Evolutionary conservation across 2,329 filamentous ascomycete species (phyloP).

Genomic region (Boeremia lycopersici): DNA sequence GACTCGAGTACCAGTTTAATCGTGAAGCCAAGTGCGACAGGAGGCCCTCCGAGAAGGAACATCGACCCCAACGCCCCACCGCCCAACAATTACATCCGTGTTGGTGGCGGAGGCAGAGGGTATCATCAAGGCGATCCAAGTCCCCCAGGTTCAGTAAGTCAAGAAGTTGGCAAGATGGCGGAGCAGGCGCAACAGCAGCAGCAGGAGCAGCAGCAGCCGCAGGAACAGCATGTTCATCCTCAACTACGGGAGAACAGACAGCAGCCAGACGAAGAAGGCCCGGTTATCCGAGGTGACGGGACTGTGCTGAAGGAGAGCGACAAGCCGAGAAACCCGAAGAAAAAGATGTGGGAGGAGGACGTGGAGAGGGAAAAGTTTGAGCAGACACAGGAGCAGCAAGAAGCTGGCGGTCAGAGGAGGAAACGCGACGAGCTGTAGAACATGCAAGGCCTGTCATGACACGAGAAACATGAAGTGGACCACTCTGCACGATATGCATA

Average conservation of each 20-base stretch:
- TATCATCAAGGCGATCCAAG: conserved; percentile 49
- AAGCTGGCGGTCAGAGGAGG: conserved; percentile 1
- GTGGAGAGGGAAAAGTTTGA: conserved; percentile 42
- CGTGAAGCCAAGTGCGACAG: conserved; percentile 53
- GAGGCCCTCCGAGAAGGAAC: conserved; percentile 40
- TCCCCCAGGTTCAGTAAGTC: conserved; percentile 43
- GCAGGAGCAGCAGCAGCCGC: conserved; percentile 27
- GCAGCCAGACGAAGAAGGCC: conserved; percentile 37
- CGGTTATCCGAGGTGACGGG: conserved; percentile 53
- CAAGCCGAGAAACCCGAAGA: conserved; percentile 61
- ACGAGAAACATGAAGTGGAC: background rate
- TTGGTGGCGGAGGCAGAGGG: conserved; percentile 59
- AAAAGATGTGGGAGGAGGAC: conserved; percentile 65
- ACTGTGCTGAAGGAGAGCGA: conserved; percentile 51
- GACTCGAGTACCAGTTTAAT: conserved; percentile 47
- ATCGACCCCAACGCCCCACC: conserved; percentile 32
- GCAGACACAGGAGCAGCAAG: conserved; percentile 16
- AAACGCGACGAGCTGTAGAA: conserved; percentile 18
- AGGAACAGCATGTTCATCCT: conserved; percentile 34
- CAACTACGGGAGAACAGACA: conserved; percentile 32
- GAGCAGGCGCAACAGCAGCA: conserved; percentile 33
- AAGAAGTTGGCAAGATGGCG: conserved; percentile 53
- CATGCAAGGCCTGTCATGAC: background rate
- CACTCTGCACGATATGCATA: background rate
- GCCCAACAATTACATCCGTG: conserved; percentile 47